Base-by-base conservation (phyloP, 352 stramenopile species). In the Phytophthora foliorum region DNA sequence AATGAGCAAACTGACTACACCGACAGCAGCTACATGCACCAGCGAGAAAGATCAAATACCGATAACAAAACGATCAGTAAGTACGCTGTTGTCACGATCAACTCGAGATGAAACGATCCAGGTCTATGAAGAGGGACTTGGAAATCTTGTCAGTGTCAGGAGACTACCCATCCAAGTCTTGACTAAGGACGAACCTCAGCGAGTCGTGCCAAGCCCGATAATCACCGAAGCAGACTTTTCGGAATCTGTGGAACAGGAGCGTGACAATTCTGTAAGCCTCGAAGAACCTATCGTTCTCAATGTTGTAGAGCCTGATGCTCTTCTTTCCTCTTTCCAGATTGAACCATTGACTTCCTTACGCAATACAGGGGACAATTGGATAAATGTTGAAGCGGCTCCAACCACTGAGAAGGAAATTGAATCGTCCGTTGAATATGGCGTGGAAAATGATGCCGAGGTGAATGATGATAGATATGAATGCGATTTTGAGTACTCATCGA, bases 401-500 rank as follows among this genome's bases (percentile, higher is more conserved):
- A 36, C 7, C 3, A 45, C 32, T 17, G 60, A 39, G 16, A 24
- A 36, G 10, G 27, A 48, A 8, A 25, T 21, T 14, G 31, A 9
- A 57, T 34, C n/a, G 14, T 17, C 19, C n/a, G n/a, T 21, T 14
- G 38, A 65, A 38, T 22, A 16, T 32, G 60, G 46, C 5, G 25
- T 24, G 34, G n/a, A 42, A 31, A 29, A 38, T 25, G 21, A 62
- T 44, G 14, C 8, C 8, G 32, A 51, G 21, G 22, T 17, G 48
- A 8, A 36, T 27, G 45, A 60, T 10, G 46, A 60, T 46, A 46
- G 2, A n/a, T 78, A 65, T 31, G 61, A 63, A 9, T 72, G 63
- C 22, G 51, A 73, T 6, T 76, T 80, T 34, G 74, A 82, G 36
- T 80, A 82, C 39, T 82, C 77, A 16, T 80, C 77, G 24, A 62